Conservation (phyloP, 306 rosid genomes). For the Parietaria judaica region DNA sequence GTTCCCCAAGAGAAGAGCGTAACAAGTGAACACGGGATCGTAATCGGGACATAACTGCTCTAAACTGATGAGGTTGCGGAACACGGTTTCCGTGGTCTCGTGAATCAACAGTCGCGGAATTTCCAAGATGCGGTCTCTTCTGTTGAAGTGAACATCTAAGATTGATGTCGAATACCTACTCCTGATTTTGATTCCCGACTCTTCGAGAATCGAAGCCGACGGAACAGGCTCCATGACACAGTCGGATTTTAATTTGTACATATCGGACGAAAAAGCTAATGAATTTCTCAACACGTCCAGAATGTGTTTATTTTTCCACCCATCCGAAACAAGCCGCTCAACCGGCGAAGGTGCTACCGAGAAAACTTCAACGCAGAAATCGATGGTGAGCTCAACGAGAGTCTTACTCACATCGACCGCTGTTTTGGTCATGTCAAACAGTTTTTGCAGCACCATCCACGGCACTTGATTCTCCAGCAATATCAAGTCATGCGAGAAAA, state of each 20-base stretch:
- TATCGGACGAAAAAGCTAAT: background rate
- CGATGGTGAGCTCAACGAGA: background rate
- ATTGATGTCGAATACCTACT: background rate
- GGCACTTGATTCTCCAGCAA: slow-evolving; percentile 15
- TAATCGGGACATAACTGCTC: slow-evolving; percentile 14
- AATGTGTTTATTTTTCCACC: background rate
- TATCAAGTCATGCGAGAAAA: slow-evolving; percentile 15
- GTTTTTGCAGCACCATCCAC: slow-evolving; percentile 14
- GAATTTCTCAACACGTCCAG: slow-evolving; percentile 15
- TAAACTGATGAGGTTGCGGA: slow-evolving; percentile 6
- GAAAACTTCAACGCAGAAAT: background rate
- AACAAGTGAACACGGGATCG: slow-evolving; percentile 8
- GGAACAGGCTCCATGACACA: background rate
- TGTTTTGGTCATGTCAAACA: background rate
- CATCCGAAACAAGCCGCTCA: background rate
- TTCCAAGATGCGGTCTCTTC: background rate
- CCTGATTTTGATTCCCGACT: slow-evolving; percentile 12
- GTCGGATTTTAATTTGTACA: too few species aligned
- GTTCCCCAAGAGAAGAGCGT: slow-evolving; percentile 12
- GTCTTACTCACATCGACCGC: too few species aligned
- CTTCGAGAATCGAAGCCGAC: background rate
- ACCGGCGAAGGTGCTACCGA: background rate
- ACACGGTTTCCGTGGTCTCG: slow-evolving; percentile 10
- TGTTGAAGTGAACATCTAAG: slow-evolving; percentile 6
- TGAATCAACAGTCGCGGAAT: background rate